phyloP scores from a whole-genome alignment of 2,329 filamentous ascomycete species.

The Phaeophleospora eucalypticola region DNA sequence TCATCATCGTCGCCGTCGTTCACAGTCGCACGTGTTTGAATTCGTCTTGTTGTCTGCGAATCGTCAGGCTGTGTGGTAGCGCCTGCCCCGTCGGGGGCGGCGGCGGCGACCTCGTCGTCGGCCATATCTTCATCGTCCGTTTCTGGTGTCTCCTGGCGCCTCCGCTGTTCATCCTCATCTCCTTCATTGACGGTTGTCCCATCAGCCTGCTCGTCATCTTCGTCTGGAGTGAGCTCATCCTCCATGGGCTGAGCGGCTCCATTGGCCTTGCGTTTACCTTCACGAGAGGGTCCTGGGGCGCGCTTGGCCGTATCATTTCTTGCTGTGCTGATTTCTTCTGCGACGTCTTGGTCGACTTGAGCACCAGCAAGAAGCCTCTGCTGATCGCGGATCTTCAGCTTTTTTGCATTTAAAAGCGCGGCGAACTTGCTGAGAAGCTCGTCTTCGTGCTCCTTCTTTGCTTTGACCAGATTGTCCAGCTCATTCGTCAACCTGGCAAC shows the following conservation, averaged over 20 bases:
- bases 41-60: slow-evolving; percentile 5
- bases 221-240: slow-evolving; percentile 43
- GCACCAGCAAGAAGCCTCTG: slow-evolving; percentile 57
- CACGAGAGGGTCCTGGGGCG: slow-evolving; percentile 26
- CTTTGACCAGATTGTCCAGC: slow-evolving; percentile 61
- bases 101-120: not conserved
- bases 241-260: slow-evolving; percentile 36
- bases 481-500: slow-evolving; percentile 58
- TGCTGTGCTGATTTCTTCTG: slow-evolving; percentile 19
- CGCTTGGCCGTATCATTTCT: slow-evolving; percentile 10
- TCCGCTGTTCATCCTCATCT: slow-evolving; percentile 13
- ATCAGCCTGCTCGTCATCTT: slow-evolving; percentile 31
- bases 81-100: not conserved
- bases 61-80: not conserved
- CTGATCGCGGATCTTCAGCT: slow-evolving; percentile 72
- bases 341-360: slow-evolving; percentile 59
- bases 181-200: slow-evolving; percentile 24
- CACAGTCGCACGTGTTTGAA: not conserved
- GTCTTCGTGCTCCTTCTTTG: slow-evolving; percentile 64
- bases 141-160: slow-evolving; percentile 14
- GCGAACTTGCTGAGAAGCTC: slow-evolving; percentile 66
- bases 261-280: slow-evolving; percentile 32
- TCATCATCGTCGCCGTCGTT: slow-evolving; percentile 13
- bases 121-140: slow-evolving; percentile 15
- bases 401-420: slow-evolving; percentile 71